Base-by-base conservation (phyloP, 768 basidiomycete genomes). In the Lyophyllum atratum region DNA sequence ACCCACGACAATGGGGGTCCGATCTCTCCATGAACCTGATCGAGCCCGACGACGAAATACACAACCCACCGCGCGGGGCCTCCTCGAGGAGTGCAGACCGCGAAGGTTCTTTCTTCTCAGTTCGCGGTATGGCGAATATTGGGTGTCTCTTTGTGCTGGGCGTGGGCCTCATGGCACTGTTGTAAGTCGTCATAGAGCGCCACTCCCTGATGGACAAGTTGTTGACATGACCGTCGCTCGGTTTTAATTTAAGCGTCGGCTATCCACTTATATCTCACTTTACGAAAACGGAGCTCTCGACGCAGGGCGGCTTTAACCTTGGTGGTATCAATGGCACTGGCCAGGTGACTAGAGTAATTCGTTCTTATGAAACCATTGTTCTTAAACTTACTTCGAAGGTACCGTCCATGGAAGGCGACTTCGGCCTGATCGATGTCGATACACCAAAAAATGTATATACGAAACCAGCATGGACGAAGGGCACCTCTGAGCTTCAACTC, bases 321-420 rank as follows among this genome's bases (percentile, higher is more conserved):
- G 73, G 75, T 7, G 87, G 87, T 0, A 82, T 81, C 64, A 92
- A 92, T 63, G 73, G 81, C 3, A 79, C 77, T 4, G 87, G 89
- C 8, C 88, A 90, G 71, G 74, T 71, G 42, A 24, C 59, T 54
- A 26, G n/a, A 50, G 26, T 9, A 12, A 37, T 15, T 19, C 43
- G 22, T 43, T 3, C 12, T 22, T 12, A 44, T 1, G 17, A 43
- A 43, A 7, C n/a, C 10, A 19, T 43, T 43, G 1, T n/a, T 3
- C 21, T 22, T 11, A 19, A 9, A 7, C 43, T 24, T 47, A 28
- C n/a, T 5, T 29, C 5, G 15, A 49, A 91, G 79, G 74, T 93
- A 25, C 90, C 92, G 2, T 63, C 73, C 39, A 75, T 90, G 4
- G 60, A 60, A 10, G 84, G 84, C n/a, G 80, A 80, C 56, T 74